Evolutionary conservation across 139 green algal genomes (phyloP), one percentile per base, ranked within the genome.

Genomic region (Choricystis sp.): DNA sequence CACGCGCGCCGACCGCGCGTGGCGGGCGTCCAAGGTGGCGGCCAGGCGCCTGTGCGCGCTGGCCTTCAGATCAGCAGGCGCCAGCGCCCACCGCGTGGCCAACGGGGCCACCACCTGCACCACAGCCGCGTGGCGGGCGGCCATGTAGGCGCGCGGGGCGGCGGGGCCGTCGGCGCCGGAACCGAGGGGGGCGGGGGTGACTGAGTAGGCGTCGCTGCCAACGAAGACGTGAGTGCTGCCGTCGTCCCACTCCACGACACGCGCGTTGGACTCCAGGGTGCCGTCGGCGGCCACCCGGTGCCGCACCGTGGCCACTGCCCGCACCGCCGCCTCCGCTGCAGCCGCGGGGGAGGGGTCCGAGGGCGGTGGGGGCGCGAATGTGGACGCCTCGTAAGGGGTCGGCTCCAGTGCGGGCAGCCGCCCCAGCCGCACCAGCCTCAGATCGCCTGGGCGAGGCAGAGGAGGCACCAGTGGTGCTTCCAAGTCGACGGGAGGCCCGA

Each of bases 401-500:
- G 74, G 48, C 40, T 94, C 75, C 0, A 94, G 69, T 3, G 69
- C 62, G 26, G 92, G 31, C 0, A 91, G 74, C 62, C 87, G 88
- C 30, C 79, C 73, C 23, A 82, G 70, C 57, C 77, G 73, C 16
- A 86, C 61, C 27, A 82, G 68, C 22, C 66, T 30, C 9, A 79
- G 55, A 24, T 24, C 55, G 19, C 69, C 20, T 21, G 71, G 30
- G 20, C 16, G 9, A 52, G 40, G 9, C 40, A 16, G 40, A 9
- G 9, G 40, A 16, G 40, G 40, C 40, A 52, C 9, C 9, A 52
- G 40, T 16, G 40, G 40, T 16, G 40, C 40, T 16, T 9, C 16
- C 40, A 52, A 16, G 9, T 9, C 16, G 40, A 52, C 40, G 40
- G 40, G 40, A 9, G 9, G 40, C 40, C 9, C 40, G 40, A 16